phyloP scores from a whole-genome alignment of 495 filamentous ascomycete species.

The Talaromyces adpressus region DNA sequence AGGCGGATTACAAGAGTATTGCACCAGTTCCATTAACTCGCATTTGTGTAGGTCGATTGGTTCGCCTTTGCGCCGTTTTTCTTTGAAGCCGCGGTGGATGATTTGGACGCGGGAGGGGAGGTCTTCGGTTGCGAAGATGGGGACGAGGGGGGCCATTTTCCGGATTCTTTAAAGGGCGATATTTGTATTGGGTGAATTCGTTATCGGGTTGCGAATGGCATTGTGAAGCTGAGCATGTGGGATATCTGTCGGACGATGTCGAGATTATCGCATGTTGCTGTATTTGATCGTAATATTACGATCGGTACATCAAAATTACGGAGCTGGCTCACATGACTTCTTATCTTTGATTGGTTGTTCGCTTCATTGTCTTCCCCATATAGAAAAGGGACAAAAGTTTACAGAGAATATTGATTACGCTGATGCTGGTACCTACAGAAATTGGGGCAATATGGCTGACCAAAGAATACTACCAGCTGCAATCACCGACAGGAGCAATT shows the following conservation, averaged over 20 bases:
- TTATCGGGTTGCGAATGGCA: background rate
- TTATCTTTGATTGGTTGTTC: background rate
- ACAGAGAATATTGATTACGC: no score
- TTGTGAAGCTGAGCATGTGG: background rate
- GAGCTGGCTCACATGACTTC: background rate
- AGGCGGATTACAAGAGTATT: slow-evolving; percentile 67
- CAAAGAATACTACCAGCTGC: no score
- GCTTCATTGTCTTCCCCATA: background rate
- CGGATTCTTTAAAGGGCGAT: background rate
- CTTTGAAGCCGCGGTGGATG: slow-evolving; percentile 32
- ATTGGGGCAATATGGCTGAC: no score
- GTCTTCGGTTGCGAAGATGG: slow-evolving; percentile 29
- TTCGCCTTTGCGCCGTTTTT: slow-evolving; percentile 36
- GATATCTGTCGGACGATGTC: background rate
- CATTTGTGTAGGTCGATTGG: slow-evolving; percentile 57
- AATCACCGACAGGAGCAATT: no score
- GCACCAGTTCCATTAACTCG: slow-evolving; percentile 67
- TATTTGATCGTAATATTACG: background rate
- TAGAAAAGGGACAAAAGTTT: background rate
- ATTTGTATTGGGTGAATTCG: background rate
- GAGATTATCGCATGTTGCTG: background rate
- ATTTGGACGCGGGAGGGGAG: slow-evolving; percentile 37
- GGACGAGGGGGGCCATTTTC: slow-evolving; percentile 38
- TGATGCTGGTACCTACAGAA: no score
- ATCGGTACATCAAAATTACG: background rate